These are phyloP conservation scores for Luffa aegyptiaca DNA, from an alignment of 306 rosid genomes.

Conservation along the genomic window DNA sequence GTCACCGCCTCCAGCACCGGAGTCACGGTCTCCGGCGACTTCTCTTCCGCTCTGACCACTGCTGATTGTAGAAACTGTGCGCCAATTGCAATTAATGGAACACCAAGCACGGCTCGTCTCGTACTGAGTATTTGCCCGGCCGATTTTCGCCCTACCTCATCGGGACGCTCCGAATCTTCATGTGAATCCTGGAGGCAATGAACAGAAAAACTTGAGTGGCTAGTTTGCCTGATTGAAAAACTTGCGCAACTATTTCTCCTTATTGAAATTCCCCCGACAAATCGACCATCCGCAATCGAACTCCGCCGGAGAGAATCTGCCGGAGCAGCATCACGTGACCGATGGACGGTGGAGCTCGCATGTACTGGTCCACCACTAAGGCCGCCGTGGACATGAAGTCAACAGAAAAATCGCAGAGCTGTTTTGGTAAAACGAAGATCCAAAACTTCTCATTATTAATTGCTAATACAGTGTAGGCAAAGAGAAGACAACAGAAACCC, in stretches of 20 bases:
- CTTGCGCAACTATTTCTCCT: conserved; percentile 21
- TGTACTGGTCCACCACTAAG: conserved; percentile 22
- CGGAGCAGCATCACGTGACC: conserved; percentile 12
- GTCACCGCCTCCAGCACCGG: conserved; percentile 10
- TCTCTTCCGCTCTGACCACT: conserved; percentile 44
- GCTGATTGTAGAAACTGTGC: conserved; percentile 52
- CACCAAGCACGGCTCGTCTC: conserved; percentile 48
- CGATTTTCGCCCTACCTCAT: neutral
- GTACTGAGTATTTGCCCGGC: conserved; percentile 3
- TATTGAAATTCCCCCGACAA: conserved; percentile 15
- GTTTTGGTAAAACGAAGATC: too few species aligned
- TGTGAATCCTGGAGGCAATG: conserved; percentile 17
- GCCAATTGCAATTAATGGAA: conserved; percentile 53
- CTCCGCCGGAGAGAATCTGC: conserved; percentile 4
- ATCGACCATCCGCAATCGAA: conserved; percentile 1
- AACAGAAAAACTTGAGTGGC: conserved; percentile 20
- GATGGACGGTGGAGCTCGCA: conserved; percentile 14
- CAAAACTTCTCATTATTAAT: too few species aligned
- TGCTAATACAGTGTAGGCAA: too few species aligned
- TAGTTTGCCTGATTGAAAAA: conserved; percentile 17
- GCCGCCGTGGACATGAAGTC: conserved; percentile 29
- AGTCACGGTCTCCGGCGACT: conserved; percentile 12
- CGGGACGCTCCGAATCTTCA: conserved; percentile 2
- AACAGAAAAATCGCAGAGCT: too few species aligned
- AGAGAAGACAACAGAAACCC: too few species aligned